Conservation (phyloP, 2,329 filamentous ascomycete species). For the Aspergillus candidus region DNA sequence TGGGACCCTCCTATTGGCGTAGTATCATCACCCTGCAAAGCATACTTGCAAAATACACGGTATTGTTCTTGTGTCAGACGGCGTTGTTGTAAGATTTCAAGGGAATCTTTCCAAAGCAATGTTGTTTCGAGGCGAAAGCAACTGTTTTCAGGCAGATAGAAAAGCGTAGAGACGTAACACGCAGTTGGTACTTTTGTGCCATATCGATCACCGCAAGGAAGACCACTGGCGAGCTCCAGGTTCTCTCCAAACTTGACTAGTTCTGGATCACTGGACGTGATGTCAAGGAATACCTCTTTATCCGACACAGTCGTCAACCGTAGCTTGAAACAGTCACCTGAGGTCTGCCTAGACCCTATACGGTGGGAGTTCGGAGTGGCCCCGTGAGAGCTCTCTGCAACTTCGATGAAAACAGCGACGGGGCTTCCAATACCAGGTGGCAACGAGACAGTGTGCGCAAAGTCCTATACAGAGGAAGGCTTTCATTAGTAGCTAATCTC, state of each 20-base stretch:
- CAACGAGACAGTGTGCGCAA: constrained; percentile 1
- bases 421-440: background rate
- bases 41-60: constrained; percentile 25
- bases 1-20: background rate
- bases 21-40: constrained; percentile 15
- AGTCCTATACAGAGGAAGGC: constrained; percentile 12
- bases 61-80: constrained; percentile 13
- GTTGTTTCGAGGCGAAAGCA: constrained; percentile 26
- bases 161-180: constrained; percentile 30
- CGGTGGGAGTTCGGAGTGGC: too few relatives aligned
- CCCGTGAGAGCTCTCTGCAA: too few relatives aligned
- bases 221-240: constrained; percentile 16
- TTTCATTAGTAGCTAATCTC: background rate
- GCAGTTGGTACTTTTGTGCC: constrained; percentile 16
- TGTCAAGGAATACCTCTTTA: constrained; percentile 15
- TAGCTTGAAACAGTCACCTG: constrained; percentile 15
- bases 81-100: constrained; percentile 19
- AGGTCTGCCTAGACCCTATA: background rate
- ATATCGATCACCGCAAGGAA: constrained; percentile 23
- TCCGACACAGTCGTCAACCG: constrained; percentile 15
- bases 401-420: constrained; percentile 14
- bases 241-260: constrained; percentile 18
- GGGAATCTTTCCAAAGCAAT: constrained; percentile 32
- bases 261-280: constrained; percentile 11
- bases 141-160: constrained; percentile 10